Evolutionary conservation across 1,139 yeast species (phyloP).

Genomic region (Suhomyces chickasaworum): DNA sequence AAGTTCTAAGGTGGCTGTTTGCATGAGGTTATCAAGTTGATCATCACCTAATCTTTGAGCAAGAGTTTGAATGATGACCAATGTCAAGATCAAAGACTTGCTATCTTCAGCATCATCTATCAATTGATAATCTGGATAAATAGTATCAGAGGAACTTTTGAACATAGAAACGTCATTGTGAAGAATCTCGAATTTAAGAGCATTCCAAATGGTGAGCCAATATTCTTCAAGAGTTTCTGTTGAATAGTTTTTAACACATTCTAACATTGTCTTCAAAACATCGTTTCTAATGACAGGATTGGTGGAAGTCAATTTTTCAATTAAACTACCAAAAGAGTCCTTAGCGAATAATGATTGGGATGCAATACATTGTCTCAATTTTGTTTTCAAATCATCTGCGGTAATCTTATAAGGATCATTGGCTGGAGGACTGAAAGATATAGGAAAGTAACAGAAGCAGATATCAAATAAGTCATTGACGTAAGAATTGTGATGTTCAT

Average conservation of each 20-base stretch:
- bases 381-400: slow-evolving; percentile 64
- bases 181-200: slow-evolving; percentile 81
- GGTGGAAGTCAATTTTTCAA: slow-evolving; percentile 85
- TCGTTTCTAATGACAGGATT: slow-evolving; percentile 78
- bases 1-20: slow-evolving; percentile 57
- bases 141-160: slow-evolving; percentile 25
- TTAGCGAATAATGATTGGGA: slow-evolving; percentile 66
- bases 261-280: slow-evolving; percentile 61
- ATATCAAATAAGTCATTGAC: slow-evolving; percentile 74
- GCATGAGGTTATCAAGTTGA: slow-evolving; percentile 35
- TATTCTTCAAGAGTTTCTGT: slow-evolving; percentile 48
- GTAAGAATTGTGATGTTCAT: slow-evolving; percentile 42
- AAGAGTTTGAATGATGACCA: slow-evolving; percentile 50
- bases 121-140: slow-evolving; percentile 34
- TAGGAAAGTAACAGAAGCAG: slow-evolving; percentile 93
- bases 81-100: slow-evolving; percentile 47
- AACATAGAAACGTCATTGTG: slow-evolving; percentile 60
- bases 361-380: slow-evolving; percentile 61
- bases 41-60: slow-evolving; percentile 34
- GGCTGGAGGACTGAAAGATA: slow-evolving; percentile 90
- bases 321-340: slow-evolving; percentile 73
- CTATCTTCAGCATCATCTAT: slow-evolving; percentile 43
- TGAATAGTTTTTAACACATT: slow-evolving; percentile 58
- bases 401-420: slow-evolving; percentile 88
- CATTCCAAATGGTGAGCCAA: slow-evolving; percentile 84